These are phyloP conservation scores for Saxophila tyrrhenica DNA, from an alignment of 495 filamentous ascomycete species.

Conservation along the genomic window DNA sequence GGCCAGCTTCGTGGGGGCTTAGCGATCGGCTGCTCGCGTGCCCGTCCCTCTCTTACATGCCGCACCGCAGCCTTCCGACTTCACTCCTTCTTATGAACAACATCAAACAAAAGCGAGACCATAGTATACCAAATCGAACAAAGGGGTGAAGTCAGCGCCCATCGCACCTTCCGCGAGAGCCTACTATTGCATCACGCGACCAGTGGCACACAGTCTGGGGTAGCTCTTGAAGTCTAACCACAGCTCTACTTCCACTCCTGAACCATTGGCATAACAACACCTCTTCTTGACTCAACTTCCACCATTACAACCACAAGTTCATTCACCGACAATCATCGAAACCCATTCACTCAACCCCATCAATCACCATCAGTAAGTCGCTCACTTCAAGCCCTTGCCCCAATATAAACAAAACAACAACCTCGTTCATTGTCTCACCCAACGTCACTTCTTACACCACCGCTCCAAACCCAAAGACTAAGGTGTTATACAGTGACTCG, in stretches of 20 bases:
- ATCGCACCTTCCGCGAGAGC: neutral
- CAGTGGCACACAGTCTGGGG: neutral
- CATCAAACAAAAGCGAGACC: too few species aligned
- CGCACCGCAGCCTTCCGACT: neutral
- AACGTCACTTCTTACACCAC: neutral
- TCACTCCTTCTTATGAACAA: neutral
- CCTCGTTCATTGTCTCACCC: neutral
- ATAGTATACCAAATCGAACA: too few species aligned
- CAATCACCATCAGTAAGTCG: neutral
- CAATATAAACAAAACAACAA: too few species aligned
- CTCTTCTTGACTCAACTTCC: neutral
- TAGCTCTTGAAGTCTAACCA: neutral
- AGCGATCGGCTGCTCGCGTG: neutral
- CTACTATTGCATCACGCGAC: neutral
- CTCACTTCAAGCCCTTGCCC: too few species aligned
- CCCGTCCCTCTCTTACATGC: neutral
- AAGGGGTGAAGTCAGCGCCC: neutral
- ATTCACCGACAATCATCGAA: too few species aligned
- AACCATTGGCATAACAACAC: neutral
- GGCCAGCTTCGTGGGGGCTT: neutral
- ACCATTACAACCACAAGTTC: neutral
- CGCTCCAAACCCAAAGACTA: neutral
- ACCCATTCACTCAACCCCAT: neutral
- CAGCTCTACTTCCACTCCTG: neutral
- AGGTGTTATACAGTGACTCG: conserved; percentile 61